Evolutionary conservation across 208 protist species (phyloP).

Genomic region (Acanthamoeba lenticulata): DNA sequence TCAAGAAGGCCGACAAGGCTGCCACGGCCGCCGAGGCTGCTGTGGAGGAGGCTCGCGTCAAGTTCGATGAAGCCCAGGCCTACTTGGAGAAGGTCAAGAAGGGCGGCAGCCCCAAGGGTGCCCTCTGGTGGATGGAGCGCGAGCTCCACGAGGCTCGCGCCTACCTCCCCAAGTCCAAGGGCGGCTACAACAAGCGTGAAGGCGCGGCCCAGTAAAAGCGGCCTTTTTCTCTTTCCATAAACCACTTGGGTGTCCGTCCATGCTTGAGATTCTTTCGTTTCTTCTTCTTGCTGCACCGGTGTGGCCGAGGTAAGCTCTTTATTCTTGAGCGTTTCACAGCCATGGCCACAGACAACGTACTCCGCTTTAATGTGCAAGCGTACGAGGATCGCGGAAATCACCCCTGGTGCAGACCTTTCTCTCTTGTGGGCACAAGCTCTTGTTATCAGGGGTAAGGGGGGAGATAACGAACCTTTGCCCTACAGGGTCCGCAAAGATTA

Average conservation of each 20-base stretch:
- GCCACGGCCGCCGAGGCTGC: background rate
- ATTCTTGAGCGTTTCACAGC: too few relatives aligned
- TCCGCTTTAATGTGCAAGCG: background rate
- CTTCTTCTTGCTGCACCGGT: too few relatives aligned
- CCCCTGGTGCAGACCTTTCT: background rate
- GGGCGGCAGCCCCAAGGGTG: background rate
- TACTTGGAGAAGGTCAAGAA: conserved; percentile 49
- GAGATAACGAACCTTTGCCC: too few relatives aligned
- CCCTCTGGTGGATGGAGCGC: conserved; percentile 28
- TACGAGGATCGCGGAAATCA: background rate
- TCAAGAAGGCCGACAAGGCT: conserved; percentile 22
- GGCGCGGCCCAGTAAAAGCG: background rate
- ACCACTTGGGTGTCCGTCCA: too few relatives aligned
- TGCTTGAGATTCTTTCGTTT: too few relatives aligned
- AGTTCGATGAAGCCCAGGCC: conserved; percentile 7
- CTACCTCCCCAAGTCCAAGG: conserved; percentile 42
- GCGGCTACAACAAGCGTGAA: conserved; percentile 8
- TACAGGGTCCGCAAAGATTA: background rate
- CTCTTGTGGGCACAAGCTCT: background rate
- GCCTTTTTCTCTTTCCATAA: too few relatives aligned
- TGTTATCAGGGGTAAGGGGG: too few relatives aligned
- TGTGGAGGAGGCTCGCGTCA: background rate
- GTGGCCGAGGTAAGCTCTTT: too few relatives aligned
- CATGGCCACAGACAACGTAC: background rate
- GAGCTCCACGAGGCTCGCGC: background rate